Base-by-base conservation (phyloP, 2,329 filamentous ascomycete species). In the Xylariaceae sp. region DNA sequence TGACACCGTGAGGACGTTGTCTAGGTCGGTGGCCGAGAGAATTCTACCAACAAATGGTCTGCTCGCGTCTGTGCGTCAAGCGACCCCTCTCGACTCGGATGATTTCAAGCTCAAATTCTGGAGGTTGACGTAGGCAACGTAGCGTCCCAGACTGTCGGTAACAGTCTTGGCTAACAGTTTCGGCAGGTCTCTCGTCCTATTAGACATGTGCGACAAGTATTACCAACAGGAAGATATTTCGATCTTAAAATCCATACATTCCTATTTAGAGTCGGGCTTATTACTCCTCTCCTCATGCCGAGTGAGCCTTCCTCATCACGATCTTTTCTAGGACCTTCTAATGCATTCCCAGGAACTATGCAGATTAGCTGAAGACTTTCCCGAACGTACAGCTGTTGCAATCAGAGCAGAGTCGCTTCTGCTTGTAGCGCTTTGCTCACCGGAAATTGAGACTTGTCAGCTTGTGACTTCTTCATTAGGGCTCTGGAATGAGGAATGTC, bases 361-460 rank as follows among this genome's bases (percentile, higher is more conserved):
- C 11, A 78, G 82, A 40, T 69, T 85, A 7, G 74, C 81, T 1
- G 79, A 80, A 39, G 84, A 86, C 39, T 75, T 85, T 17, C 73
- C 79, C 1, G 83, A 88, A 63, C 77, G 85, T 28, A 77, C 77
- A 21, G 75, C 76, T 14, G 79, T 82, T 12, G 79, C 78, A 4
- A 80, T 78, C 6, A 85, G 81, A 63, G 75, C 87, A 4, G 87
- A 90, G 71, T 87, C 85, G 0, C 77, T 85, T 1, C 79, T 89
- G 36, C 73, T 90, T 4, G 80, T 88, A 8, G 82, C 84, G 1
- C 77, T 89, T 6, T 89, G 87, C 67, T 88, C 86, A 14, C 79
- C 85, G 6, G 84, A 87, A 56, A 82, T 89, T 31, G 84, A 87
- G 43, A 84, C 81, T 6, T 89, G 87, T 65, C 86, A 87, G 63